Conservation (phyloP, 768 basidiomycete species). For the Mycena sanguinolenta region DNA sequence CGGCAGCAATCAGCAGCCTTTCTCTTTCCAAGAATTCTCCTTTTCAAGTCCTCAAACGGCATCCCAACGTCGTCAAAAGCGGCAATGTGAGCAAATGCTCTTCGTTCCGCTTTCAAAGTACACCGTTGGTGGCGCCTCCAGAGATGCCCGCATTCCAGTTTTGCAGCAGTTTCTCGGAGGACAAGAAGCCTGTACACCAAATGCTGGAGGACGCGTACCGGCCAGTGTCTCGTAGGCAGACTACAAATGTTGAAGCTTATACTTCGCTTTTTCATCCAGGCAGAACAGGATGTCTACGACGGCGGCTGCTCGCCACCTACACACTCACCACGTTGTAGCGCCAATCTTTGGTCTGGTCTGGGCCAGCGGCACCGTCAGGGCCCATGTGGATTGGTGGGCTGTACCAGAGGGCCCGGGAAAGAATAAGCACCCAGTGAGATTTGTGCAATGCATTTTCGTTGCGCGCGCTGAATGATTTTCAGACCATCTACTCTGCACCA, state of each 20-base stretch:
- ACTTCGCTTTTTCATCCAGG: too few relatives aligned
- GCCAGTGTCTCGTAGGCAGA: too few relatives aligned
- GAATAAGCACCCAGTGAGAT: slow-evolving; percentile 50
- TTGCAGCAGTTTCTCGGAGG: slow-evolving; percentile 68
- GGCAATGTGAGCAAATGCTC: slow-evolving; percentile 56
- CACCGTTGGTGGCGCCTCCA: slow-evolving; percentile 62
- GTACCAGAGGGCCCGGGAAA: slow-evolving; percentile 47
- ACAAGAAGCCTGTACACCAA: slow-evolving; percentile 67
- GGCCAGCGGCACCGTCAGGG: slow-evolving; percentile 64
- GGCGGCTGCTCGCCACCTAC: slow-evolving; percentile 62
- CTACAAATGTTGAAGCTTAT: too few relatives aligned
- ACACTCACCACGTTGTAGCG: slow-evolving; percentile 58
- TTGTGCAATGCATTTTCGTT: neutral
- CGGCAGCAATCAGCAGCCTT: slow-evolving; percentile 52
- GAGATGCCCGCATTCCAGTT: slow-evolving; percentile 65
- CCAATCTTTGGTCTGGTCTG: slow-evolving; percentile 70
- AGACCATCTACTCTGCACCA: slow-evolving; percentile 66
- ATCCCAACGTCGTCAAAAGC: slow-evolving; percentile 49
- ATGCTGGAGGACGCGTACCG: slow-evolving; percentile 67
- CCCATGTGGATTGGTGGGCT: slow-evolving; percentile 69
- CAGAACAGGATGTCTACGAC: slow-evolving; percentile 72
- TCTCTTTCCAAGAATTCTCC: slow-evolving; percentile 60
- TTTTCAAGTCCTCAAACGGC: slow-evolving; percentile 61
- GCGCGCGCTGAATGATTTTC: slow-evolving; percentile 6
- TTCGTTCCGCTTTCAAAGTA: slow-evolving; percentile 66